Conservation (phyloP, 768 basidiomycete species). For the Lanmaoa rubissima region DNA sequence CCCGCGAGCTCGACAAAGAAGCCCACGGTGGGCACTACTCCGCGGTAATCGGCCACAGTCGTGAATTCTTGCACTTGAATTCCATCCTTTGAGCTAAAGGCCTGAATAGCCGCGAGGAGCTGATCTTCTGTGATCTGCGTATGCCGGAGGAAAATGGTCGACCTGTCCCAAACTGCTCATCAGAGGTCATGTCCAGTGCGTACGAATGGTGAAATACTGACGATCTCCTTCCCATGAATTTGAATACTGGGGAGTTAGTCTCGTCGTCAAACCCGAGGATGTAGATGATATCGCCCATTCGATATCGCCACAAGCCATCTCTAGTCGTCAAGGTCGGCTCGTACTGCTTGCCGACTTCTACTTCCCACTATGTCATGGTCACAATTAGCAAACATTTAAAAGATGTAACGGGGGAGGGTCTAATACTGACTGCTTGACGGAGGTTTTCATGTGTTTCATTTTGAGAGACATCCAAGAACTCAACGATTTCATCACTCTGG, state of each 20-base stretch:
- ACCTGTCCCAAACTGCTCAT: neutral
- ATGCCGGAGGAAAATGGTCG: slow-evolving; percentile 6
- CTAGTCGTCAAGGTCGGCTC: slow-evolving; percentile 22
- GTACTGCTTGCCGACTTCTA: slow-evolving; percentile 18
- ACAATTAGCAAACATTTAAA: neutral
- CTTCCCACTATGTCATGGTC: slow-evolving; percentile 13
- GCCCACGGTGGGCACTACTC: slow-evolving; percentile 1
- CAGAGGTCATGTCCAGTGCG: neutral
- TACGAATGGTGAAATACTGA: slow-evolving; percentile 3
- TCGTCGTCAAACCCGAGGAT: slow-evolving; percentile 16
- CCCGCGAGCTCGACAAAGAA: slow-evolving; percentile 18
- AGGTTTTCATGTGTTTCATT: slow-evolving; percentile 13
- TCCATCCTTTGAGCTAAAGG: neutral
- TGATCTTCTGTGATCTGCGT: slow-evolving; percentile 8
- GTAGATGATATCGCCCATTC: slow-evolving; percentile 15
- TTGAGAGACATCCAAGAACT: slow-evolving; percentile 18
- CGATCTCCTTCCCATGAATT: slow-evolving; percentile 15
- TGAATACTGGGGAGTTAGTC: slow-evolving; percentile 10
- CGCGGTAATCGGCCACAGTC: slow-evolving; percentile 13
- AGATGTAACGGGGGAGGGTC: neutral
- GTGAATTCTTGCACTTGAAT: slow-evolving; percentile 18
- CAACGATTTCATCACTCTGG: slow-evolving; percentile 2
- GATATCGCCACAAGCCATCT: slow-evolving; percentile 26
- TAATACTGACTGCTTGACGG: slow-evolving; percentile 14
- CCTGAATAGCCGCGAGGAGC: slow-evolving; percentile 3